These are phyloP conservation scores for Zostera marina DNA, from an alignment of 116 monocot genomes.

Conservation along the genomic window DNA sequence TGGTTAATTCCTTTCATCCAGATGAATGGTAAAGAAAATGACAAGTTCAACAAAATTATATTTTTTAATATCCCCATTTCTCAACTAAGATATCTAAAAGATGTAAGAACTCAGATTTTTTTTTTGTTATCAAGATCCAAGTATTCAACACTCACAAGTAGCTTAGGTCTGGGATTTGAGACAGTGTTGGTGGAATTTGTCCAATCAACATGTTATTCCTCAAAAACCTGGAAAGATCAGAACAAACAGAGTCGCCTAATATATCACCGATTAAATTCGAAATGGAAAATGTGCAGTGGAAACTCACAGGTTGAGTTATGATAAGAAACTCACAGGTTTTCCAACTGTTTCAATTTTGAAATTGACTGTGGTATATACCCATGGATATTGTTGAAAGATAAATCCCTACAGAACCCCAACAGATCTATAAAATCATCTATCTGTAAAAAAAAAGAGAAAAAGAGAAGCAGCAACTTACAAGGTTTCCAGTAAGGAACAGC, in stretches of 20 bases:
- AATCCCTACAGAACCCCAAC: conserved; percentile 29
- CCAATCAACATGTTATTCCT: conserved; percentile 78
- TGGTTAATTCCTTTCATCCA: too few species aligned
- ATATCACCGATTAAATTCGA: too few species aligned
- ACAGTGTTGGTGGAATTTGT: conserved; percentile 77
- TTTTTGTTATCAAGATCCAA: too few species aligned
- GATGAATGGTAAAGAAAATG: too few species aligned
- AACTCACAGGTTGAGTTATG: not conserved
- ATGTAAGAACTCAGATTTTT: too few species aligned
- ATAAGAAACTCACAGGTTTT: conserved; percentile 39
- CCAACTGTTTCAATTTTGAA: conserved; percentile 77
- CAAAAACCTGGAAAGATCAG: conserved; percentile 32
- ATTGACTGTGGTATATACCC: conserved; percentile 90
- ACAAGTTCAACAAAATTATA: not conserved
- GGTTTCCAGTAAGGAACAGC: conserved; percentile 40
- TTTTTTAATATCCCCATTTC: too few species aligned
- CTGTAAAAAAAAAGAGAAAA: not conserved
- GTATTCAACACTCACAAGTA: conserved; percentile 39
- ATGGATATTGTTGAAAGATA: conserved; percentile 64
- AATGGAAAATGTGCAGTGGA: not conserved
- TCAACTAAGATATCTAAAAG: too few species aligned
- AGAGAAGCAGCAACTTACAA: conserved; percentile 23
- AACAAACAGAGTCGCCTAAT: too few species aligned
- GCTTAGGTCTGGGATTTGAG: conserved; percentile 85
- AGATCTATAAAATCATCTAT: not conserved